These are phyloP conservation scores for Corymbia maculata DNA, from an alignment of 345 rosid genomes.

Conservation along the genomic window DNA sequence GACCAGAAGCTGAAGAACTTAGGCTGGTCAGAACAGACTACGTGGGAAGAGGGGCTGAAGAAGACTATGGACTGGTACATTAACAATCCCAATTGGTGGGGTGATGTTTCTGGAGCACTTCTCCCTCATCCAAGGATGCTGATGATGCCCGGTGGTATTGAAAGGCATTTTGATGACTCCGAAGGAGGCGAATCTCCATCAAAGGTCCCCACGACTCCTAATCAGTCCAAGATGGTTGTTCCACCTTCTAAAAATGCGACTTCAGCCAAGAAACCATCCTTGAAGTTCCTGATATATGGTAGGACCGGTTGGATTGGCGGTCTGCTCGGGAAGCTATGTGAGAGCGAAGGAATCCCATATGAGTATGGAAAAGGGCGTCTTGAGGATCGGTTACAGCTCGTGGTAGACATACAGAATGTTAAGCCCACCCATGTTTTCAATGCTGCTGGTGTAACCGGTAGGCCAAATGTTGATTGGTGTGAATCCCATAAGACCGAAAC, in stretches of 20 bases:
- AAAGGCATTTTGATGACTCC: conserved; percentile 21
- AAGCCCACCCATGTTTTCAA: conserved; percentile 46
- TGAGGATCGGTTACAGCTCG: conserved; percentile 24
- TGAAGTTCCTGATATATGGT: conserved; percentile 40
- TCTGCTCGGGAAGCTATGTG: conserved; percentile 32
- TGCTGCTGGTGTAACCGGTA: conserved; percentile 47
- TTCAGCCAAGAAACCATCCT: conserved; percentile 17
- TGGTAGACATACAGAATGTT: conserved; percentile 30
- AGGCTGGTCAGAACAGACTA: conserved; percentile 38
- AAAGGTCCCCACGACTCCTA: conserved; percentile 1
- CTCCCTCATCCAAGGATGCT: conserved; percentile 49
- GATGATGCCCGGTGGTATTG: conserved; percentile 46
- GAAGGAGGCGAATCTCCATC: conserved; percentile 22
- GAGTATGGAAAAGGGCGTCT: conserved; percentile 43
- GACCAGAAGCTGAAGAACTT: conserved; percentile 34
- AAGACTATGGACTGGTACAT: conserved; percentile 44
- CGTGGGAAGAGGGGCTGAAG: conserved; percentile 41
- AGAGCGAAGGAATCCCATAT: conserved; percentile 33
- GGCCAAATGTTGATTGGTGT: conserved; percentile 53
- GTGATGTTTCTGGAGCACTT: conserved; percentile 43
- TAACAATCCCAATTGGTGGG: conserved; percentile 49
- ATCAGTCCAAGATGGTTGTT: conserved; percentile 25
- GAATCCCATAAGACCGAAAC: conserved; percentile 41
- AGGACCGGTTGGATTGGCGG: conserved; percentile 49
- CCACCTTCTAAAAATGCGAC: conserved; percentile 13